Evolutionary conservation across 371 early-diverging fungal species (phyloP).

Genomic region (Mucor plumbeus): DNA sequence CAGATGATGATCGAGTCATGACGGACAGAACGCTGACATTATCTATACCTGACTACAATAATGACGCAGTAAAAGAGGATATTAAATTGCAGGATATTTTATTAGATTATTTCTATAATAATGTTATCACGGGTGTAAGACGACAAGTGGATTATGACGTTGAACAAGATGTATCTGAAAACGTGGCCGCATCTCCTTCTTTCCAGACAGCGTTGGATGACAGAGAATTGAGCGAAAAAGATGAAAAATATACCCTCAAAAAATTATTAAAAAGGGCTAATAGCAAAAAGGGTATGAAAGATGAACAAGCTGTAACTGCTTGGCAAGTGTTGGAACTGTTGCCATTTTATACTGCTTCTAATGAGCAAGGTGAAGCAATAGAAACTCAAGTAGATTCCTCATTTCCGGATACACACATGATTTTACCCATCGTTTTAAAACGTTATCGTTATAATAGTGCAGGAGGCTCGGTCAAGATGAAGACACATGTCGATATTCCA

Average conservation of each 20-base stretch:
- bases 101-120: conserved; percentile 40
- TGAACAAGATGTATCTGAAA: conserved; percentile 7
- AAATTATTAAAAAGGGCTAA: neutral
- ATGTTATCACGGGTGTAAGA: conserved; percentile 34
- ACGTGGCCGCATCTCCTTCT: conserved; percentile 18
- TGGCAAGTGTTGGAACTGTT: conserved; percentile 63
- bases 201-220: neutral
- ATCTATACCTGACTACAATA: conserved; percentile 42
- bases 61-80: conserved; percentile 9
- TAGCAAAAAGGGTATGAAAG: neutral
- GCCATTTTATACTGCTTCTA: conserved; percentile 60
- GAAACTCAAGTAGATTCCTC: conserved; percentile 43
- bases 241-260: conserved; percentile 13
- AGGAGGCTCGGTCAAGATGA: conserved; percentile 44
- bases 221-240: neutral
- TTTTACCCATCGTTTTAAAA: conserved; percentile 60
- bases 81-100: conserved; percentile 32
- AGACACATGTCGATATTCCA: conserved; percentile 51
- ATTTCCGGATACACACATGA: conserved; percentile 57
- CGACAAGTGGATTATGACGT: conserved; percentile 23
- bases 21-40: conserved; percentile 60
- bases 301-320: conserved; percentile 50
- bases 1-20: conserved; percentile 59
- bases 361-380: conserved; percentile 54
- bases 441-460: conserved; percentile 46